A percentile compares a stretch with the other conserved stretches of the same genome.
Conservation (phyloP, 352 stramenopile genomes). For the Phytophthora hybrid region DNA sequence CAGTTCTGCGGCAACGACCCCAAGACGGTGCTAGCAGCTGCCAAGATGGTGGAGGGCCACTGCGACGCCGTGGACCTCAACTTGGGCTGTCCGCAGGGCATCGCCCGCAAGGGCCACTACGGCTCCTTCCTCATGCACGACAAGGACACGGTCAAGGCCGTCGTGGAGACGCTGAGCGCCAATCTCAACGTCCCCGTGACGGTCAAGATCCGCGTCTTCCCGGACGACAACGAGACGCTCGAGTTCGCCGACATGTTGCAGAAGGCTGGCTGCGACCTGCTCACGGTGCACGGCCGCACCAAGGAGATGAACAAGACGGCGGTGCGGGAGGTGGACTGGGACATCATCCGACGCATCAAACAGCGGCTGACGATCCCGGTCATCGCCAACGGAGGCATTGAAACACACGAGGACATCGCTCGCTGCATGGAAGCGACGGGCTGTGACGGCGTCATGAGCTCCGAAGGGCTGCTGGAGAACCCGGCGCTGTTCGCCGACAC, state of each 20-base stretch:
- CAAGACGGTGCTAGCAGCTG: slow-evolving; percentile 90
- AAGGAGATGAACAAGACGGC: slow-evolving; percentile 97
- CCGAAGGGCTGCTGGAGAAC: slow-evolving; percentile 96
- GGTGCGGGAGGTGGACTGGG: slow-evolving; percentile 87
- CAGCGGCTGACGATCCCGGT: slow-evolving; percentile 92
- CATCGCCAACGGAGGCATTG: slow-evolving; percentile 97
- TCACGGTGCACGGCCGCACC: slow-evolving; percentile 96
- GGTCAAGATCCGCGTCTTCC: slow-evolving; percentile 96
- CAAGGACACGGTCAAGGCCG: slow-evolving; percentile 83
- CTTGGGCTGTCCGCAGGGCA: slow-evolving; percentile 97
- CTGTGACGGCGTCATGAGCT: slow-evolving; percentile 97
- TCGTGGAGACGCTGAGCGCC: slow-evolving; percentile 88
- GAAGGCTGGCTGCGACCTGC: slow-evolving; percentile 91
- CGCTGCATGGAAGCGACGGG: slow-evolving; percentile 86
- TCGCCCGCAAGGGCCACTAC: slow-evolving; percentile 95
- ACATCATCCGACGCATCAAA: slow-evolving; percentile 91
- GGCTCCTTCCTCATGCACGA: slow-evolving; percentile 97
- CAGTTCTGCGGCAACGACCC: slow-evolving; percentile 97
- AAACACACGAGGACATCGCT: slow-evolving; percentile 87
- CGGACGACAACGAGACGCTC: slow-evolving; percentile 92
- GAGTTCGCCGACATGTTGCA: slow-evolving; percentile 93
- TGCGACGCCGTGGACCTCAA: slow-evolving; percentile 99
- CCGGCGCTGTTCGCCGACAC: slow-evolving; percentile 90
- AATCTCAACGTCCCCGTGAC: slow-evolving; percentile 91
- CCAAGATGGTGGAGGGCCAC: slow-evolving; percentile 87